Percentiles rank a stretch among this genome's conserved stretches.
Evolutionary conservation across 129 eudicot species (phyloP).

Genomic region (Helichrysum umbraculigerum): DNA sequence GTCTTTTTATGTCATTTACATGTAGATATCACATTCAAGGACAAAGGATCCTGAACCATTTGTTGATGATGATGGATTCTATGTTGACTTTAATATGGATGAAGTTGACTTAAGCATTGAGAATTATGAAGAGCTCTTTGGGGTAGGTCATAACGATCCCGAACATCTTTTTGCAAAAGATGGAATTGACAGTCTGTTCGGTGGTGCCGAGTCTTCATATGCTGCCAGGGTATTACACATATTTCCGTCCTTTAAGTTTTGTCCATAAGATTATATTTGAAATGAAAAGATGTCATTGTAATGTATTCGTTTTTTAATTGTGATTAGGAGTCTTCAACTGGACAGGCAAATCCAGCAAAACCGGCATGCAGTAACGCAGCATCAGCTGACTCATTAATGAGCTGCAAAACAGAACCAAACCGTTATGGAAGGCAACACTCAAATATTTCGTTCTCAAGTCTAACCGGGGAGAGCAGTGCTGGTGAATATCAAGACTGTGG

Average conservation of each 20-base stretch:
- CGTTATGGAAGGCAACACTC: constrained; percentile 45
- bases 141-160: constrained; percentile 45
- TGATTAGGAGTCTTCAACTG: constrained; percentile 37
- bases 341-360: constrained; percentile 31
- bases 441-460: constrained; percentile 41
- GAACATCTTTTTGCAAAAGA: constrained; percentile 50
- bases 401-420: constrained; percentile 52
- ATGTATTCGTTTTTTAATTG: not conserved
- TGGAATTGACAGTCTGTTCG: constrained; percentile 53
- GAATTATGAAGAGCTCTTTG: constrained; percentile 54
- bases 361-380: constrained; percentile 49
- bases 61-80: constrained; percentile 41
- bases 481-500: constrained; percentile 53
- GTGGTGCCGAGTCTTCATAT: constrained; percentile 38
- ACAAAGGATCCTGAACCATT: constrained; percentile 35
- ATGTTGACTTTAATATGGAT: constrained; percentile 44
- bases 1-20: constrained; percentile 13
- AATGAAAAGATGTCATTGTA: not conserved
- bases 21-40: constrained; percentile 40
- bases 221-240: constrained; percentile 36
- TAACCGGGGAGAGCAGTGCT: constrained; percentile 39
- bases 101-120: constrained; percentile 57
- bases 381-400: constrained; percentile 48
- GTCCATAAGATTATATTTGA: not conserved
- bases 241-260: not conserved